Percentiles rank a stretch among this genome's conserved stretches.
phyloP scores from a whole-genome alignment of 2,329 filamentous ascomycete genomes.

The Fusarium graminum region DNA sequence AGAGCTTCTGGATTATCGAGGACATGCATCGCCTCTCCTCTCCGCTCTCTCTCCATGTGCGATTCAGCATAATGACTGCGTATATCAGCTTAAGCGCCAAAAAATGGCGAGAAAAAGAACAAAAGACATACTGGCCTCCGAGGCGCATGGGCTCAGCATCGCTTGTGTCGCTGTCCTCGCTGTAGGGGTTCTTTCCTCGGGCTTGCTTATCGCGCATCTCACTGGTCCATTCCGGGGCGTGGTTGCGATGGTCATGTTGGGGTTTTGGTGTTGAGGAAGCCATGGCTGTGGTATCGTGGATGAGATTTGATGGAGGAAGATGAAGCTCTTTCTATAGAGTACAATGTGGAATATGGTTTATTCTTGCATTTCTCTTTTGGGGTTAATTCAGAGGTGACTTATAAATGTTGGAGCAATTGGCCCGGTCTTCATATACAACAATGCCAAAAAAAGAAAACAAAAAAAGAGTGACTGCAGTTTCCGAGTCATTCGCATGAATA shows the following conservation, averaged over 20 bases:
- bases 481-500: conserved; percentile 13
- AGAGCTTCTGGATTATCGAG: conserved; percentile 70
- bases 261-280: conserved; percentile 32
- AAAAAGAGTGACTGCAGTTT: not conserved
- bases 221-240: conserved; percentile 56
- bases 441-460: not conserved
- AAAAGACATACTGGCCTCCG: conserved; percentile 21
- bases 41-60: conserved; percentile 59
- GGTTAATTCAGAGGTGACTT: not conserved
- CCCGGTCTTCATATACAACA: not conserved
- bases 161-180: conserved; percentile 44
- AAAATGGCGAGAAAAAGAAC: not conserved
- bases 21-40: conserved; percentile 65
- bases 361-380: not conserved
- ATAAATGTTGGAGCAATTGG: not conserved
- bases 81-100: not conserved
- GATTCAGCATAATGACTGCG: conserved; percentile 52
- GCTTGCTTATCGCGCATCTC: conserved; percentile 71
- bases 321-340: not conserved
- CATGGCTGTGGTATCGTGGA: conserved; percentile 24
- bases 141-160: conserved; percentile 39
- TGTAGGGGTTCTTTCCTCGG: conserved; percentile 68
- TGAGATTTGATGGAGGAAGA: not conserved
- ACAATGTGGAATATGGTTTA: not conserved
- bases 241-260: conserved; percentile 54